Evolutionary conservation across 768 basidiomycete species (phyloP).

Genomic region (Termitomyces sp.): DNA sequence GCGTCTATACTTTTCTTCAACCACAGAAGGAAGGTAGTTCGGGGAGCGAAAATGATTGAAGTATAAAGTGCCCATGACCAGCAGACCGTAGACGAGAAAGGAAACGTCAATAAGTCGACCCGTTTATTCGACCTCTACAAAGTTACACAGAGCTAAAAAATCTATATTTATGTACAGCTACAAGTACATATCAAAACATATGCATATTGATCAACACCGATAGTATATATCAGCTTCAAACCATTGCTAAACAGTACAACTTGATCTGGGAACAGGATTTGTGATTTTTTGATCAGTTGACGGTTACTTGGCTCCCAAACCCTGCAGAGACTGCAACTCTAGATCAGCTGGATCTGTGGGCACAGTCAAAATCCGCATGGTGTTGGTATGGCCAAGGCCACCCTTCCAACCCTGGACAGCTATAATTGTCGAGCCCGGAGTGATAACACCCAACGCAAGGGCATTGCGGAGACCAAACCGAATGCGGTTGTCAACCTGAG

Average conservation of each 20-base stretch:
- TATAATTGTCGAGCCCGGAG: conserved; percentile 82
- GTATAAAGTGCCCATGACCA: conserved; percentile 6
- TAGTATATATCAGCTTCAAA: background rate
- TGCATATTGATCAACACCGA: background rate
- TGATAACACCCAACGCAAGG: conserved; percentile 78
- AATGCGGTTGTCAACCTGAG: conserved; percentile 82
- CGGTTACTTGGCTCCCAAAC: conserved; percentile 15
- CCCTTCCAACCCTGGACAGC: conserved; percentile 99
- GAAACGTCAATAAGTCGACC: background rate
- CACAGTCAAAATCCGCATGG: conserved; percentile 76
- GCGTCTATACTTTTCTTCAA: conserved; percentile 60
- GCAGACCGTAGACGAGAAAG: background rate
- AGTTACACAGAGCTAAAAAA: background rate
- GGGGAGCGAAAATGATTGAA: conserved; percentile 18
- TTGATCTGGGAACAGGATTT: background rate
- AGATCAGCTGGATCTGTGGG: conserved; percentile 79
- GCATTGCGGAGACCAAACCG: conserved; percentile 85
- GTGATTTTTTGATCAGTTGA: background rate
- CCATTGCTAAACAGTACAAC: background rate
- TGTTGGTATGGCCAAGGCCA: conserved; percentile 94
- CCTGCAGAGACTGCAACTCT: conserved; percentile 56
- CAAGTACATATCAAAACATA: background rate
- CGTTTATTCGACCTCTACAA: background rate
- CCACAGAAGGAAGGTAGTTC: conserved; percentile 35
- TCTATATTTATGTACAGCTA: background rate